Evolutionary conservation across 495 filamentous ascomycete genomes (phyloP).

Genomic region (Penicillium dipodomyicola): DNA sequence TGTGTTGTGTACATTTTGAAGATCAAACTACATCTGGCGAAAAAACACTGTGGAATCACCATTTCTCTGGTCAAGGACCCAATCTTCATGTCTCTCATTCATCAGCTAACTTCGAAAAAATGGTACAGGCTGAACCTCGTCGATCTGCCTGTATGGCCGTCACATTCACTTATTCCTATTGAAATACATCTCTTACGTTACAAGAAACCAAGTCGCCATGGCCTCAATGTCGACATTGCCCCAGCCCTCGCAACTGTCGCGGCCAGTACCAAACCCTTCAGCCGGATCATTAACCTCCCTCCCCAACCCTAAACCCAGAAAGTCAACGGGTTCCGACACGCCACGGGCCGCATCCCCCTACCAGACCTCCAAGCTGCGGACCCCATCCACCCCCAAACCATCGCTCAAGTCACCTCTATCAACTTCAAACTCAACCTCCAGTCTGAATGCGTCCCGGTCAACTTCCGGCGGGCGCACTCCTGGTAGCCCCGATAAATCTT

Average conservation of each 20-base stretch:
- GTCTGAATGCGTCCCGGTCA: constrained; percentile 39
- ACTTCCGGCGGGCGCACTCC: constrained; percentile 35
- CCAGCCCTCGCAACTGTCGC: constrained; percentile 58
- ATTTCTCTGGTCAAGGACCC: not conserved
- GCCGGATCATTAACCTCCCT: constrained; percentile 65
- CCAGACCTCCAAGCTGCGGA: constrained; percentile 56
- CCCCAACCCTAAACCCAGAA: constrained; percentile 68
- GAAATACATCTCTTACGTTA: constrained; percentile 9
- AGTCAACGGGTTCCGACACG: constrained; percentile 54
- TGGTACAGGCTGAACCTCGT: not conserved
- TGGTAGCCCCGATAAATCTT: constrained; percentile 56
- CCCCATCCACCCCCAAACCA: constrained; percentile 60
- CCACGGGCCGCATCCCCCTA: constrained; percentile 41
- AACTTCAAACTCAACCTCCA: constrained; percentile 39
- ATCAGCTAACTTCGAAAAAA: not conserved
- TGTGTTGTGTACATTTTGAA: no score
- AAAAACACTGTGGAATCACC: not conserved
- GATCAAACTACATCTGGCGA: no score
- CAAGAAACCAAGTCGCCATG: constrained; percentile 37
- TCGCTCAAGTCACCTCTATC: constrained; percentile 52
- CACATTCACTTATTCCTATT: constrained; percentile 8
- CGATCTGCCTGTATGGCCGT: constrained; percentile 17
- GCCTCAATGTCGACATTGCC: constrained; percentile 59
- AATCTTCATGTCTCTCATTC: not conserved
- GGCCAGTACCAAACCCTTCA: constrained; percentile 61